Base-by-base conservation (phyloP, 805 yeast genomes). In the Priceomyces haplophilus region DNA sequence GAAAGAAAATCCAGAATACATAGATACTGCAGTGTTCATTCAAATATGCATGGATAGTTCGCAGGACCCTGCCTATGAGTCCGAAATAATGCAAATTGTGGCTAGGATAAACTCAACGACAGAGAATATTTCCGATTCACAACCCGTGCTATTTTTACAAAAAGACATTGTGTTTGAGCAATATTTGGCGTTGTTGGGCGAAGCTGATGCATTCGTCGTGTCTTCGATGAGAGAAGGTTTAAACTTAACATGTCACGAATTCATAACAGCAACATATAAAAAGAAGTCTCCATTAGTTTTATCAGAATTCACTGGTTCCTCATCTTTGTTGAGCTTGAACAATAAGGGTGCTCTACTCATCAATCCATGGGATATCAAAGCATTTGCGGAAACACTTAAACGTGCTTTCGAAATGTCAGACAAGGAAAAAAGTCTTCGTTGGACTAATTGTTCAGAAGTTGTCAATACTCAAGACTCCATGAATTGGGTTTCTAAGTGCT, bases 161-260 rank as follows among this genome's bases (percentile, higher is more conserved):
- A 95, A 88, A 60, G 97, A 91, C 52, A 79, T 93, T 41, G 90
- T 82, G 30, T 91, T 87, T 58, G 85, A 81, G 43, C 98, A 93
- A 63, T 93, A 93, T 58, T 62, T 93, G 45, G 98, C 96, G 0
- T 67, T 93, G 38, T 76, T 86, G 36, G 69, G 81, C 29, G 97
- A 89, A 58, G 96, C 98, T 1, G 95, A 88, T 51, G 72, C 80
- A 1, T 93, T 93, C 56, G 81, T 86, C 34, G 97, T 91, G 1
- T 82, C 95, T 7, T 86, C 96, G 1, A 78, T 91, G 73, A 82
- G 99, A 58, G 99, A 93, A 62, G 99, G 99, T 19, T 86, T 93
- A 89, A 93, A 93, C 55, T 72, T 93, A 56, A 90, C 98, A 0
- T 91, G 97, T 53, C 99, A 93, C 58, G 99, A 93, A 61, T 93